These are phyloP conservation scores for Didymella exigua DNA, from an alignment of 2,329 filamentous ascomycete genomes.

Conservation along the genomic window DNA sequence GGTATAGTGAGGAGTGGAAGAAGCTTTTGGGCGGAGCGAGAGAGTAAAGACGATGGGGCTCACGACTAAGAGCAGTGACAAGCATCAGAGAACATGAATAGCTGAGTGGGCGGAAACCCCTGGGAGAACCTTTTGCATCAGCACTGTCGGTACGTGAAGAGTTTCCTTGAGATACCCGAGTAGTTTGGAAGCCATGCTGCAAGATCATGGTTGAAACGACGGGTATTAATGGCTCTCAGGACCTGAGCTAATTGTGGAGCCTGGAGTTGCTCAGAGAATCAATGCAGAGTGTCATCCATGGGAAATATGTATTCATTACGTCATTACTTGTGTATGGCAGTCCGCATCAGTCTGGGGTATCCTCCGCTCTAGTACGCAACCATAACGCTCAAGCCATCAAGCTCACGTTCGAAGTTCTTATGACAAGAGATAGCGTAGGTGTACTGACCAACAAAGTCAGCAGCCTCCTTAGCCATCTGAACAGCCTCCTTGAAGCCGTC, in stretches of 20 bases:
- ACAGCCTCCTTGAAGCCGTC: constrained; percentile 66
- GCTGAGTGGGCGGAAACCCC: no score
- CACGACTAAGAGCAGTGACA: no score
- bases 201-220: no score
- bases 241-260: no score
- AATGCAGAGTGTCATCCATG: no score
- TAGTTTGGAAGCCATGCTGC: no score
- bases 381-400: constrained; percentile 69
- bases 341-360: constrained; percentile 6
- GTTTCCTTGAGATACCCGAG: no score
- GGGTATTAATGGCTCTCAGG: no score
- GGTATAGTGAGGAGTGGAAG: constrained; percentile 10
- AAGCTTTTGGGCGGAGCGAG: not conserved
- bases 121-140: no score
- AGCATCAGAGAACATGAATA: no score
- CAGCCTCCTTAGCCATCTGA: constrained; percentile 68
- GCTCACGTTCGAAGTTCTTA: constrained; percentile 74
- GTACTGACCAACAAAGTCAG: constrained; percentile 73
- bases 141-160: no score
- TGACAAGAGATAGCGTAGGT: constrained; percentile 73
- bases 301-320: not conserved
- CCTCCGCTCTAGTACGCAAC: constrained; percentile 67
- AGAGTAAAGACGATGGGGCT: not conserved
- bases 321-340: not conserved
- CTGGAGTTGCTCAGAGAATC: no score